Evolutionary conservation across 495 filamentous ascomycete genomes (phyloP), one percentile per base, ranked within the genome.

Genomic region (Aspergillus conjunctus): DNA sequence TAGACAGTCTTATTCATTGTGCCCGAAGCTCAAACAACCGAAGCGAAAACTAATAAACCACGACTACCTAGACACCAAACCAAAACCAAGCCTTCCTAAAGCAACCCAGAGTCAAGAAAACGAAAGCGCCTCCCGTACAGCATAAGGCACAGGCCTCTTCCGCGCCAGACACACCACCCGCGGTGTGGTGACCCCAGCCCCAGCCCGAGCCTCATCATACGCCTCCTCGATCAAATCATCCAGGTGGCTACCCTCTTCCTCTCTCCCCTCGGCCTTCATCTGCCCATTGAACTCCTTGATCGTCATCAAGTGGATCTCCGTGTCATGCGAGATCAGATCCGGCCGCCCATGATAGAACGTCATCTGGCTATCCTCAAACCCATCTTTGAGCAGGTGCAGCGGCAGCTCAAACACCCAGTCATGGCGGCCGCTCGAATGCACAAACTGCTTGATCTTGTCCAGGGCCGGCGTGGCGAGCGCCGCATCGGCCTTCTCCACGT

Each of bases 351-450:
- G 34, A 51, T 54, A 66, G 33, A 32, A 41, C 14, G 39, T 41
- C 22, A 60, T 43, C 26, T 46, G 52, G 3, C 22, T 48, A 18
- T 61, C 58, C n/a, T 32, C 45, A 56, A 67, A 67, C n/a, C 65
- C 65, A 20, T 61, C 21, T 20, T 56, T 44, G 3, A 31, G n/a
- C 21, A 67, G n/a, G 26, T 44, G 30, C 45, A 20, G 20, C 4
- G 58, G 48, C 2, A 67, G 45, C 30, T 56, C 51, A 31, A 67
- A 31, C 0, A 61, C 54, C 65, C 61, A 67, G 32, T 67, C 65
- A 62, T 67, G 65, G 4, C 61, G 58, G 10, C 65, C 65, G 1
- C 51, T 41, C 0, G 65, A 58, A 32, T 61, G 49, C 30, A 58
- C 57, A 44, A 61, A 63, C 10, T 61, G 22, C 9, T 54, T 41